Evolutionary conservation across 2,329 filamentous ascomycete species (phyloP), one percentile per base, ranked within the genome.

Genomic region (Trichophyton schoenleinii): DNA sequence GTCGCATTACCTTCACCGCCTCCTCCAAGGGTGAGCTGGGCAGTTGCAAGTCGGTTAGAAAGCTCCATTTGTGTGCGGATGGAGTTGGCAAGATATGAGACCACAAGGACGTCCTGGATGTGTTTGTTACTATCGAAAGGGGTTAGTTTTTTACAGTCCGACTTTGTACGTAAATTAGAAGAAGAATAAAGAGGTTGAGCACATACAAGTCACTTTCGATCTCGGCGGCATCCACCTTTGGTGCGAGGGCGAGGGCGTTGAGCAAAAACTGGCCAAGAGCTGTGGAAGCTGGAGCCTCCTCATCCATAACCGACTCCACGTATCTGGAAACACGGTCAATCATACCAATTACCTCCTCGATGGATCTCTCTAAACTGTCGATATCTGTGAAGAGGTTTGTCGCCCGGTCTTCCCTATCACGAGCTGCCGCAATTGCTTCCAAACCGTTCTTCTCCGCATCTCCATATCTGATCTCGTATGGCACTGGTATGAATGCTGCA

Each of bases 21-120:
- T n/a, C 77, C 77, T 64, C 79, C 80, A 66, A 82, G 76, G 9
- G 80, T 82, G 61, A 91, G 80, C 69, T 83, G 82, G 66, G 87
- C 85, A n/a, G 86, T 94, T 60, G 92, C 92, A 71, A 99, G 81
- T 66, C 92, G 85, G 82, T 97, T 95, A 66, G 91, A 95, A 63
- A 99, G 85, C 72, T 97, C 94, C 79, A 99, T 96, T 80, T 99
- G 94, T 68, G 92, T 97, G 76, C 92, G 90, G 78, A 97, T 96
- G 67, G 91, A 96, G 82, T 97, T 99, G 74, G 94, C 91, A 66
- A 99, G 83, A 80, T 99, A 99, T 68, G 91, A 95, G 70, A 99
- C 91, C 75, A 97, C 91, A 67, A 99, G 86, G 64, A 99, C 91
- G 75, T 99, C 94, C 80, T 99, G 94, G 76, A 99, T 91, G 80